Evolutionary conservation across 2,329 filamentous ascomycete species (phyloP).

Genomic region (Coleophoma crateriformis): DNA sequence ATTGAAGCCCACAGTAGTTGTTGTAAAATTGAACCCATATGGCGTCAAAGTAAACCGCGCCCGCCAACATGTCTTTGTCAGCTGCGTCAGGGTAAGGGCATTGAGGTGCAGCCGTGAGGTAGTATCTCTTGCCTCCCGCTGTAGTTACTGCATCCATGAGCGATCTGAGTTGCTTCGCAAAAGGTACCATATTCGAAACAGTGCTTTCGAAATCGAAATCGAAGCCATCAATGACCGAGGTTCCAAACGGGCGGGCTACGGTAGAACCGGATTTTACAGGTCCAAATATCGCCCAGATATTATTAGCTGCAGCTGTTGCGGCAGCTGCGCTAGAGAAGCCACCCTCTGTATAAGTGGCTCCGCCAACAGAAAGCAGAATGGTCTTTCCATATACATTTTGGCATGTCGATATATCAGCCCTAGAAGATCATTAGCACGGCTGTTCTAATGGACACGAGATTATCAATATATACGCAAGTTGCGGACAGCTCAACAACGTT

Average conservation of each 20-base stretch:
- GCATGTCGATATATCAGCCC: conserved; percentile 48
- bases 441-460: background rate
- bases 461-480: conserved; percentile 52
- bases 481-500: conserved; percentile 52
- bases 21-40: conserved; percentile 39
- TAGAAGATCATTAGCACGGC: background rate
- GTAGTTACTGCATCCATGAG: conserved; percentile 39
- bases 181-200: conserved; percentile 53
- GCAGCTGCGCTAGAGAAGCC: conserved; percentile 51
- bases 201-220: conserved; percentile 67
- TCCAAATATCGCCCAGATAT: conserved; percentile 68
- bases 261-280: conserved; percentile 38
- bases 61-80: conserved; percentile 49
- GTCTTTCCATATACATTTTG: conserved; percentile 60
- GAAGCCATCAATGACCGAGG: conserved; percentile 64
- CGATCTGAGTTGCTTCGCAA: conserved; percentile 51
- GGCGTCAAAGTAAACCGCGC: conserved; percentile 37
- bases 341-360: conserved; percentile 63
- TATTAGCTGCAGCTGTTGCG: conserved; percentile 51
- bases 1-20: conserved; percentile 51
- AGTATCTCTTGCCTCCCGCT: conserved; percentile 45
- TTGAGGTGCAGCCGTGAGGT: conserved; percentile 62
- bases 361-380: conserved; percentile 66
- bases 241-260: conserved; percentile 60
- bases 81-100: conserved; percentile 61